Percentiles rank a stretch among this genome's conserved stretches.
phyloP scores from a whole-genome alignment of 768 basidiomycete species.

The Podaxis sp. region DNA sequence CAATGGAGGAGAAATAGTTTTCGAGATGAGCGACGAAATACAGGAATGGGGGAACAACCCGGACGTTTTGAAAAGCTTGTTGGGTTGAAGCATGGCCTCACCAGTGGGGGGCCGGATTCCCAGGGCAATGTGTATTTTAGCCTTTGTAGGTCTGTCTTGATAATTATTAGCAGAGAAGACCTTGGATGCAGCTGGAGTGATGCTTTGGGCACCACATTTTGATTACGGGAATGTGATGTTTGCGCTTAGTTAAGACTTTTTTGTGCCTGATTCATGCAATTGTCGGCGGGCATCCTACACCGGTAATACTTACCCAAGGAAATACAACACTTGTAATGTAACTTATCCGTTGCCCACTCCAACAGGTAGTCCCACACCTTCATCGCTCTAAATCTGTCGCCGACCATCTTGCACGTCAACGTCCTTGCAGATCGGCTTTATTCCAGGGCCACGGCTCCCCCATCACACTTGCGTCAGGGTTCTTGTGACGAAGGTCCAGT shows the following conservation, averaged over 20 bases:
- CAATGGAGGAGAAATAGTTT: slow-evolving; percentile 55
- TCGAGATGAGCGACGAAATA: slow-evolving; percentile 58
- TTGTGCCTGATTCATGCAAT: background rate
- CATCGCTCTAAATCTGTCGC: background rate
- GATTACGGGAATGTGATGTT: background rate
- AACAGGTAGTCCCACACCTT: no score
- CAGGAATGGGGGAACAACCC: slow-evolving; percentile 34
- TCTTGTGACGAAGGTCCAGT: background rate
- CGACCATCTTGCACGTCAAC: background rate
- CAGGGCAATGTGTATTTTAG: background rate
- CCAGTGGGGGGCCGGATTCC: background rate
- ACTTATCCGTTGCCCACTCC: background rate
- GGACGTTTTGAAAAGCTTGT: slow-evolving; percentile 19
- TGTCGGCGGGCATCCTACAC: background rate
- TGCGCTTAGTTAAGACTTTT: background rate
- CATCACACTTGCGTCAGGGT: background rate
- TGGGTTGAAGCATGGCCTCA: background rate
- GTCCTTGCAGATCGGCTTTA: background rate
- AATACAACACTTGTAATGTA: background rate
- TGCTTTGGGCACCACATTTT: no score
- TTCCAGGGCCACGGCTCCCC: background rate
- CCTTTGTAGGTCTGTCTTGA: no score
- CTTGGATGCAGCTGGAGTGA: no score
- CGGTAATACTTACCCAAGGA: background rate
- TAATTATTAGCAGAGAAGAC: no score